Evolutionary conservation across 495 filamentous ascomycete genomes (phyloP), one percentile per base, ranked within the genome.

Genomic region (Podospora conica): DNA sequence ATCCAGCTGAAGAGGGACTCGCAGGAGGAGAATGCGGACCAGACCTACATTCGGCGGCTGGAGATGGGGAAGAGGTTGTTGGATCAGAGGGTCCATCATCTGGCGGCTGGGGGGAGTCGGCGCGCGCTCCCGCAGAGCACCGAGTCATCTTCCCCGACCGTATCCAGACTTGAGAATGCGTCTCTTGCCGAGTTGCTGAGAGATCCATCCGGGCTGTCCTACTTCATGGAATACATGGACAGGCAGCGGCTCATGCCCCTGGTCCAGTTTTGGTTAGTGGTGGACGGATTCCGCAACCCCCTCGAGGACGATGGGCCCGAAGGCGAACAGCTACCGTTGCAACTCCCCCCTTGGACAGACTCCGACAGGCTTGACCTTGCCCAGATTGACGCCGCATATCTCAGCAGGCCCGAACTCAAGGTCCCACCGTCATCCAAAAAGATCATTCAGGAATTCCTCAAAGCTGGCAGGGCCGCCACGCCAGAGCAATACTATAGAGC

Each of bases 141-240:
- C 8, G 68, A 55, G 6, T 66, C 69, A 65, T 75, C 55, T 31
- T 78, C 62, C 56, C 78, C 65, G 64, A 81, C 69, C 66, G 81
- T 71, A 71, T 87, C 91, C 18, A 81, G 82, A 53, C 72, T 89
- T 23, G 87, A 91, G 65, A 89, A 88, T 69, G 86, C 88, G 9
- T 87, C 91, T 0, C 81, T 98, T 5, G 85, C 85, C 29, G 91
- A 98, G 25, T 78, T 98, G 22, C 83, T 99, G 64, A 89, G 93
- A 67, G 90, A 95, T 75, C 86, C 94, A 9, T 88, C 94, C 1
- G 93, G 92, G 7, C 81, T 98, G 18, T 97, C 93, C 11, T 99
- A 96, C 73, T 97, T 98, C 74, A 99, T 98, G 96, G 96, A 99
- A 72, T 97, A 92, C 74, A 97, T 98, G 96, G 96, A 99, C 75